Percentiles rank a stretch among this genome's conserved stretches.
phyloP scores from a whole-genome alignment of 1,284 basidiomycete genomes.

The Lentinus polychrous region DNA sequence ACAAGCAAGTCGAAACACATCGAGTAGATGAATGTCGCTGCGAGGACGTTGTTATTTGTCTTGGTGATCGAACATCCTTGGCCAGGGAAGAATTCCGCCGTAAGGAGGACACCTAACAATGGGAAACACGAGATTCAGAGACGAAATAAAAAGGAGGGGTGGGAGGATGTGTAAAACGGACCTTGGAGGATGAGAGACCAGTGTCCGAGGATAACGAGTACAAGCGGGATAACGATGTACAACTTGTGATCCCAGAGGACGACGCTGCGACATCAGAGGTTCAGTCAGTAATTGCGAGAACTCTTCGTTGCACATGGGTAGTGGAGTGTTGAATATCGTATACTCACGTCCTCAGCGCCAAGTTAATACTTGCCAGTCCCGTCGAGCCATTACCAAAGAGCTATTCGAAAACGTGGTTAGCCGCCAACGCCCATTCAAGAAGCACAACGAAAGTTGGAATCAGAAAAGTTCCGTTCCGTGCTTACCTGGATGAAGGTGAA shows the following conservation, averaged over 20 bases:
- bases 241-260: slow-evolving; percentile 62
- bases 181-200: slow-evolving; percentile 56
- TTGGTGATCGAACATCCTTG: slow-evolving; percentile 46
- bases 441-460: background rate
- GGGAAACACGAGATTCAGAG: slow-evolving; percentile 42
- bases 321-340: too few relatives aligned
- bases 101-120: slow-evolving; percentile 45
- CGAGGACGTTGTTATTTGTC: slow-evolving; percentile 51
- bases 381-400: slow-evolving; percentile 63
- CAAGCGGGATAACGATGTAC: slow-evolving; percentile 48
- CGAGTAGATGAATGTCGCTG: slow-evolving; percentile 63
- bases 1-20: slow-evolving; percentile 68
- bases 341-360: slow-evolving; percentile 64
- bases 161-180: background rate
- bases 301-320: background rate
- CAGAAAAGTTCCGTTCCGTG: too few relatives aligned
- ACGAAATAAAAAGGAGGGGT: slow-evolving; percentile 18
- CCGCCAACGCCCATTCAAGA: background rate
- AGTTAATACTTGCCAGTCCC: slow-evolving; percentile 69
- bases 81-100: slow-evolving; percentile 45
- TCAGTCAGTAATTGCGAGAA: too few relatives aligned
- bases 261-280: slow-evolving; percentile 37
- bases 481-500: slow-evolving; percentile 63
- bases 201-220: slow-evolving; percentile 58
- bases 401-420: slow-evolving; percentile 11